phyloP scores from a whole-genome alignment of 495 filamentous ascomycete genomes.

The Letharia lupina region DNA sequence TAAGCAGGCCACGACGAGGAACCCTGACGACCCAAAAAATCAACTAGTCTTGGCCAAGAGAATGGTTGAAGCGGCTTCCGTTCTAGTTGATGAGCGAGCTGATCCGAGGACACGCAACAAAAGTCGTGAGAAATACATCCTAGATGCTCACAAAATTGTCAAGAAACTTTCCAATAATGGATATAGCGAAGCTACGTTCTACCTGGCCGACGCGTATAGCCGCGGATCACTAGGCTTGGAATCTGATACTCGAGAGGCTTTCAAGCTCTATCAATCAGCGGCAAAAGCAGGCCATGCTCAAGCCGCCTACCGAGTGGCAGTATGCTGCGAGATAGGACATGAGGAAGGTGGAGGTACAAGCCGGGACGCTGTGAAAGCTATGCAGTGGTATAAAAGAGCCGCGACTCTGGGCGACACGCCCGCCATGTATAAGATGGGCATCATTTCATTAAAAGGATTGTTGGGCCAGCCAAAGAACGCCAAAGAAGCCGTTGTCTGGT shows the following conservation, averaged over 20 bases:
- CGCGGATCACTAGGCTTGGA: constrained; percentile 62
- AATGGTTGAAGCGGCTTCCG: constrained; percentile 72
- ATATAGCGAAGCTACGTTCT: constrained; percentile 85
- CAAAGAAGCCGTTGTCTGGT: constrained; percentile 77
- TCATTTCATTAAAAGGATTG: constrained; percentile 90
- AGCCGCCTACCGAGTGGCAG: constrained; percentile 87
- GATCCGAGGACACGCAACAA: constrained; percentile 68
- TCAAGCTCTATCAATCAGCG: constrained; percentile 84
- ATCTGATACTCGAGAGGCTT: constrained; percentile 80
- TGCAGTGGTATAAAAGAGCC: constrained; percentile 95
- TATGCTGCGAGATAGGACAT: constrained; percentile 94
- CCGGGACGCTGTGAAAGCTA: constrained; percentile 83
- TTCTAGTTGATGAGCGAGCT: constrained; percentile 63
- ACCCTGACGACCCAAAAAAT: constrained; percentile 61
- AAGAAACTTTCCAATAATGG: constrained; percentile 68
- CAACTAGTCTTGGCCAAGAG: constrained; percentile 74
- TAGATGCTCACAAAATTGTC: constrained; percentile 81
- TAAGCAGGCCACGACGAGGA: constrained; percentile 53
- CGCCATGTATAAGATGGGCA: constrained; percentile 97
- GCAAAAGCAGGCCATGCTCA: constrained; percentile 80
- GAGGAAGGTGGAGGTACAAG: constrained; percentile 88
- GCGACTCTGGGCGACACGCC: constrained; percentile 82
- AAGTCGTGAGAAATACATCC: constrained; percentile 71
- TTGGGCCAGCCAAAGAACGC: constrained; percentile 80
- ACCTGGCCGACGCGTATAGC: constrained; percentile 81